A percentile compares a stretch with the other conserved stretches of the same genome.
Conservation (phyloP, 306 rosid species). For the Vigna nakashimae region DNA sequence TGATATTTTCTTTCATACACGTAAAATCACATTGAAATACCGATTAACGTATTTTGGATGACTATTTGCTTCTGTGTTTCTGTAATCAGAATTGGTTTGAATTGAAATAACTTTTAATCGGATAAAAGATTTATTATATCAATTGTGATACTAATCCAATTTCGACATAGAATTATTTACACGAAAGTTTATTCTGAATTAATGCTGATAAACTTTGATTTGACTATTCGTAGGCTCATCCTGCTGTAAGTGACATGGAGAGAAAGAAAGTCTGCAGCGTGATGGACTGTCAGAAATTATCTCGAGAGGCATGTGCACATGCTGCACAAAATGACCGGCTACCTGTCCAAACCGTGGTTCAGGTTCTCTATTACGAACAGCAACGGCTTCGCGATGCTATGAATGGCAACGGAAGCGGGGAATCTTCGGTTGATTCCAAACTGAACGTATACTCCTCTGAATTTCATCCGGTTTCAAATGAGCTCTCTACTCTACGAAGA, state of each 20-base stretch:
- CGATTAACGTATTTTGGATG: too few relatives aligned
- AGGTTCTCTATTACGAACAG: conserved; percentile 93
- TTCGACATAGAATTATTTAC: neutral
- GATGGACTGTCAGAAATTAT: conserved; percentile 94
- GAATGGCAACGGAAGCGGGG: conserved; percentile 52
- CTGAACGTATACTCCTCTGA: conserved; percentile 58
- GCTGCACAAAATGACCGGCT: conserved; percentile 97
- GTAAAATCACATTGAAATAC: too few relatives aligned
- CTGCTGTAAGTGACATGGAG: conserved; percentile 82
- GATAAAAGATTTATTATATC: too few relatives aligned
- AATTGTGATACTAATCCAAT: too few relatives aligned
- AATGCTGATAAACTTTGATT: conserved; percentile 34
- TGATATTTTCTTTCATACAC: neutral
- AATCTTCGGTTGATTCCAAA: conserved; percentile 57
- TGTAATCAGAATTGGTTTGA: too few relatives aligned
- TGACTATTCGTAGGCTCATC: conserved; percentile 81
- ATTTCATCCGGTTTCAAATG: conserved; percentile 58
- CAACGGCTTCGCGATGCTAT: conserved; percentile 86
- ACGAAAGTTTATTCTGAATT: conserved; percentile 1
- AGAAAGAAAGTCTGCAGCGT: conserved; percentile 92
- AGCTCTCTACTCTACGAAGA: conserved; percentile 64
- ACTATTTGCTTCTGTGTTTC: too few relatives aligned
- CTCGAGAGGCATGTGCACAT: conserved; percentile 93
- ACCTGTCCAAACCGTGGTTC: conserved; percentile 94
- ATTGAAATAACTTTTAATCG: too few relatives aligned